A percentile compares a stretch with the other conserved stretches of the same genome.
Evolutionary conservation across 2,329 filamentous ascomycete genomes (phyloP).

Genomic region (Polytolypa hystricis): DNA sequence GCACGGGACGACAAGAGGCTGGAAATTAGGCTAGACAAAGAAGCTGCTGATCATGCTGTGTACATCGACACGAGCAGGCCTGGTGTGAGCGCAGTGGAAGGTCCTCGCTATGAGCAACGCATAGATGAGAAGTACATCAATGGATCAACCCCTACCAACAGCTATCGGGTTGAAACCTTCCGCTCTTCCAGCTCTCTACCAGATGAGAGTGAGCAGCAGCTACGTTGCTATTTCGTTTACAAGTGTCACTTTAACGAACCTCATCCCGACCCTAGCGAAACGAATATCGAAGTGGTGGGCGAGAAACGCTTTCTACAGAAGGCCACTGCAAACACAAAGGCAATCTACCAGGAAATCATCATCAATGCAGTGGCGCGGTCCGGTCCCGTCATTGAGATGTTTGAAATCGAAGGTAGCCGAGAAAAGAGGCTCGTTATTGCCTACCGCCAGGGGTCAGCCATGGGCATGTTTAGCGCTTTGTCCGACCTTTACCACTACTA

Average conservation of each 20-base stretch:
- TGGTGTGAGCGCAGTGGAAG: constrained; percentile 61
- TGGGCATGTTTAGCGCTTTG: constrained; percentile 87
- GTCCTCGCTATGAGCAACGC: constrained; percentile 85
- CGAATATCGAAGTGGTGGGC: constrained; percentile 78
- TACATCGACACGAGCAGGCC: constrained; percentile 97
- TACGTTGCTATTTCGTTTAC: constrained; percentile 98
- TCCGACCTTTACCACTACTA: constrained; percentile 99
- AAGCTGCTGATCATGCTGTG: constrained; percentile 86
- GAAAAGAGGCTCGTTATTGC: constrained; percentile 94
- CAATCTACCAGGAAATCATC: constrained; percentile 91
- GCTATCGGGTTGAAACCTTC: constrained; percentile 95
- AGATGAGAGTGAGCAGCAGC: constrained; percentile 61
- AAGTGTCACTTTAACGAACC: constrained; percentile 80
- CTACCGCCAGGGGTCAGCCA: constrained; percentile 84
- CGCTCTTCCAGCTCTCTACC: constrained; percentile 75
- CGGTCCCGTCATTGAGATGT: constrained; percentile 94
- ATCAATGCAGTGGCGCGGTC: constrained; percentile 71
- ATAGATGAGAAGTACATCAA: constrained; percentile 95
- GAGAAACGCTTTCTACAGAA: constrained; percentile 93
- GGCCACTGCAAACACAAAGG: constrained; percentile 88
- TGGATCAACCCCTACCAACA: constrained; percentile 56
- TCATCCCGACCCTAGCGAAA: constrained; percentile 64
- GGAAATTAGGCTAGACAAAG: constrained; percentile 92
- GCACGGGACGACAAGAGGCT: constrained; percentile 87
- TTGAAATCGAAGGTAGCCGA: constrained; percentile 79